These are phyloP conservation scores for Pseudotsuga menziesii DNA, from an alignment of 75 land plant species.

Conservation along the genomic window DNA sequence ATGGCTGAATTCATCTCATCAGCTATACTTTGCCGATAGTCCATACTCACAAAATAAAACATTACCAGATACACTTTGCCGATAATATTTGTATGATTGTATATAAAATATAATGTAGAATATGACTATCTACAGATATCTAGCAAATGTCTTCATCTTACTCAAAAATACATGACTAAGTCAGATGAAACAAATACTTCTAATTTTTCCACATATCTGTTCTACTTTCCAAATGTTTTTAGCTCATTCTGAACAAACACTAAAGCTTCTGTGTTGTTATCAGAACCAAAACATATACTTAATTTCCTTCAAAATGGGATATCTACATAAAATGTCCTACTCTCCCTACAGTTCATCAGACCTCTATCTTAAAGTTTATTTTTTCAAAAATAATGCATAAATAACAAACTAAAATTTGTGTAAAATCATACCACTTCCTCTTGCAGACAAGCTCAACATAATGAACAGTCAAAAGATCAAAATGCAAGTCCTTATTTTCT, in stretches of 20 bases:
- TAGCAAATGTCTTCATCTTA: conserved; percentile 94
- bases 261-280: conserved; percentile 85
- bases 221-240: conserved; percentile 69
- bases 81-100: too few relatives aligned
- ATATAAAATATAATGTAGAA: too few relatives aligned
- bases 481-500: conserved; percentile 76
- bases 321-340: too few relatives aligned
- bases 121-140: too few relatives aligned
- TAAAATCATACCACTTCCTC: too few relatives aligned
- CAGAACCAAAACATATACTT: too few relatives aligned
- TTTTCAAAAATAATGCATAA: too few relatives aligned
- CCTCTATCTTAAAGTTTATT: too few relatives aligned
- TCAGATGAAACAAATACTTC: conserved; percentile 89
- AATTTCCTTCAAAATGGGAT: too few relatives aligned
- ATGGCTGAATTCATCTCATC: conserved; percentile 73
- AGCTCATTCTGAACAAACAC: conserved; percentile 85
- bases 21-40: conserved; percentile 76
- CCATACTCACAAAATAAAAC: conserved; percentile 72
- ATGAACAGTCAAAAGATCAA: conserved; percentile 93
- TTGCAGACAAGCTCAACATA: conserved; percentile 82
- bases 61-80: conserved; percentile 88
- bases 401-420: too few relatives aligned
- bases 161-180: conserved; percentile 90
- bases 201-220: conserved; percentile 69
- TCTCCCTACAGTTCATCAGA: too few relatives aligned